These are phyloP conservation scores for Trypanosoma avium DNA, from an alignment of 208 protist genomes.

Conservation along the genomic window DNA sequence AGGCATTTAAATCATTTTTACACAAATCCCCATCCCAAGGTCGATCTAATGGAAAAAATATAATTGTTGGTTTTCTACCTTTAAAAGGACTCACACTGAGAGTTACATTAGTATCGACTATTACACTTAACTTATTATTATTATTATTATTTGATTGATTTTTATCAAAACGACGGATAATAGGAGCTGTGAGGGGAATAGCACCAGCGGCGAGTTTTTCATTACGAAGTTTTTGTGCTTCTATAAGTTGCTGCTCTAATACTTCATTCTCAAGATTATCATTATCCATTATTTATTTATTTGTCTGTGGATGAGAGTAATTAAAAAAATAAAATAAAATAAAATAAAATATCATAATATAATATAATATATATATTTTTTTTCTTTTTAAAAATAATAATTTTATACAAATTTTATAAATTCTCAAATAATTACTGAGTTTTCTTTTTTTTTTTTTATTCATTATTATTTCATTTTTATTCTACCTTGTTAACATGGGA, in stretches of 20 bases:
- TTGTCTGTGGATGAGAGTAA: too few relatives aligned
- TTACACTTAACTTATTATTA: conserved; percentile 9
- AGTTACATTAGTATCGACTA: conserved; percentile 22
- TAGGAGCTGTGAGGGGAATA: not conserved
- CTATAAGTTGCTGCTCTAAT: not conserved
- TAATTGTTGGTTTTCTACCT: conserved; percentile 39
- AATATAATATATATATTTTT: too few relatives aligned
- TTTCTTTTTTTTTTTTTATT: too few relatives aligned
- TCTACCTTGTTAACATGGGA: too few relatives aligned
- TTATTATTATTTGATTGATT: too few relatives aligned
- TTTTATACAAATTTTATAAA: too few relatives aligned
- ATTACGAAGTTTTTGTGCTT: not conserved
- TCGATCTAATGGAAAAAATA: conserved; percentile 45
- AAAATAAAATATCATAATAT: too few relatives aligned
- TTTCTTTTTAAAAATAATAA: too few relatives aligned
- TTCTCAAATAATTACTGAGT: too few relatives aligned
- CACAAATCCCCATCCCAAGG: conserved; percentile 28
- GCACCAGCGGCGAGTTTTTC: not conserved
- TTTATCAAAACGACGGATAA: not conserved
- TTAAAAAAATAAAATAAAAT: too few relatives aligned
- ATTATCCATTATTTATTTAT: too few relatives aligned
- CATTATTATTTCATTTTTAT: too few relatives aligned
- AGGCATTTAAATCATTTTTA: not conserved
- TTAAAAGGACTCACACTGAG: conserved; percentile 54
- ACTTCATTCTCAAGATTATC: not conserved